Base-by-base conservation (phyloP, 106 monocot species). In the Apostasia ramifera region DNA sequence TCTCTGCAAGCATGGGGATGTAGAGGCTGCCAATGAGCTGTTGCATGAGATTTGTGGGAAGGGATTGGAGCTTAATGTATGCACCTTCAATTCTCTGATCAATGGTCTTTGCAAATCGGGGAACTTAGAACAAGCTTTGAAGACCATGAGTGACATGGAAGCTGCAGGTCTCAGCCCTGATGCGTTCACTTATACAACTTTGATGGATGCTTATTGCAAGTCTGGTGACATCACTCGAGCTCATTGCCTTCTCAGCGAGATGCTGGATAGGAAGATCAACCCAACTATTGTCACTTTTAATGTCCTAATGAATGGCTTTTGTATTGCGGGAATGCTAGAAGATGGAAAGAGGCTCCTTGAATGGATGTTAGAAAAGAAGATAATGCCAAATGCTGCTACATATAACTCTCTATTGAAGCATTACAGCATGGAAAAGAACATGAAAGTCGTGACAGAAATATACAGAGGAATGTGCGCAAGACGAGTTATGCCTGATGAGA, bases 51-150 rank as follows among this genome's bases (percentile, higher is more conserved):
- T 92, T 62, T 78, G 80, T 45, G 38, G 58, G 2, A 98, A 90
- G 72, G 97, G 97, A 4, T 57, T 93, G 64, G 77, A 80, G 59
- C 71, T 90, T 46, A 98, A 98, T 75, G 53, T 86, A 0, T 78
- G 74, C 43, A 87, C 90, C 13, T 98, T 90, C 66, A 98, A 98
- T 63, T 98, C 98, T 12, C 56, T 98, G 43, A 90, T 93, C 48
- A 90, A 98, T 80, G 98, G 98, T 8, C 80, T 98, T 46, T 93
- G 98, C 65, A 98, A 98, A 74, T 57, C 80, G 3, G 93, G 98
- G 55, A 90, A 98, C 47, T 57, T 93, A 47, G 79, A 87, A 11
- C 98, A 98, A 66, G 98, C 98, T 2, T 40, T 90, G 55, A 87
- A 88, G 76, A 90, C 70, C 51, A 83, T 80, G 73, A 50, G 48